These are phyloP conservation scores for Solanum pinnatisectum DNA, from an alignment of 257 asterid genomes.

Conservation along the genomic window DNA sequence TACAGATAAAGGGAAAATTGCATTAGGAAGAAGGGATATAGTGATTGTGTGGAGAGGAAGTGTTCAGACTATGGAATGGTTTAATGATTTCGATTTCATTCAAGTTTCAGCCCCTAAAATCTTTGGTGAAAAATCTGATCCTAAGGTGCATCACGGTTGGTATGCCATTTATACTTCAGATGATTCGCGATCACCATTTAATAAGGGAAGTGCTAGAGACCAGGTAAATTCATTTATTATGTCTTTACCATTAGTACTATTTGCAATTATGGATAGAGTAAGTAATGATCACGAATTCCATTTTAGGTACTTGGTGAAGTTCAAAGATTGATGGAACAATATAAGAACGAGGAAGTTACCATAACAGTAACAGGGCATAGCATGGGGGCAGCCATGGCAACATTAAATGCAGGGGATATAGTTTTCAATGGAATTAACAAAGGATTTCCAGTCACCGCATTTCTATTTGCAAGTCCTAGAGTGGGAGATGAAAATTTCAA, in stretches of 20 bases:
- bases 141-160: conserved; percentile 21
- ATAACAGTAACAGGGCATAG: conserved; percentile 62
- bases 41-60: conserved; percentile 67
- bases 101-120: conserved; percentile 18
- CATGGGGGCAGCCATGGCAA: conserved; percentile 49
- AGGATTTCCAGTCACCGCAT: conserved; percentile 31
- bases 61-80: conserved; percentile 29
- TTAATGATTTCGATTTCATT: conserved; percentile 39
- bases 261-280: neutral
- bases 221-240: conserved; percentile 13
- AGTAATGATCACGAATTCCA: neutral
- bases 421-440: conserved; percentile 30
- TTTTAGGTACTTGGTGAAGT: conserved; percentile 40
- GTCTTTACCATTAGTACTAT: neutral
- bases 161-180: conserved; percentile 21
- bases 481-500: conserved; percentile 27
- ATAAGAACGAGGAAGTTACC: conserved; percentile 41
- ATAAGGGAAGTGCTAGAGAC: conserved; percentile 25
- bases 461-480: conserved; percentile 32
- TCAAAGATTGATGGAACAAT: conserved; percentile 16
- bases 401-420: conserved; percentile 47
- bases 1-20: conserved; percentile 43
- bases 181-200: conserved; percentile 7
- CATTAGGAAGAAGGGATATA: conserved; percentile 55
- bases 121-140: conserved; percentile 7